These are phyloP conservation scores for Irpex rosettiformis DNA, from an alignment of 1,284 basidiomycete genomes.

Conservation along the genomic window DNA sequence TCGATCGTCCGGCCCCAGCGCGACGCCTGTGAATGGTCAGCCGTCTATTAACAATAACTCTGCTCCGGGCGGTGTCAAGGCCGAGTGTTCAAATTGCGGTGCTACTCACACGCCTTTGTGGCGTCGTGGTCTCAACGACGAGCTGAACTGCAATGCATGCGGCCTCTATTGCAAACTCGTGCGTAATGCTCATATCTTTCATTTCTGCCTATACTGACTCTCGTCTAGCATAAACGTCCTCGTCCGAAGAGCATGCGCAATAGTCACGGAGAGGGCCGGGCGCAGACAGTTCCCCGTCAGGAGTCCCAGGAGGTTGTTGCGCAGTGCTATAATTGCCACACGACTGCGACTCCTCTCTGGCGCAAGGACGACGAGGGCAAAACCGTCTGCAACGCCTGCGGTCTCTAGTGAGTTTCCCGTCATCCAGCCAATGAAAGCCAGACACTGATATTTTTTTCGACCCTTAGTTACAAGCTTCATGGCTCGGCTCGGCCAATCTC, in stretches of 20 bases:
- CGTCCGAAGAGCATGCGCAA: constrained; percentile 81
- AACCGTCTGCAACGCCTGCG: constrained; percentile 87
- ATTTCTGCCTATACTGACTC: neutral
- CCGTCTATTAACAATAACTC: constrained; percentile 31
- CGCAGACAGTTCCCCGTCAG: constrained; percentile 57
- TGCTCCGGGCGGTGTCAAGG: constrained; percentile 75
- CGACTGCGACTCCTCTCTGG: constrained; percentile 88
- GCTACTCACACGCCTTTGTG: constrained; percentile 81
- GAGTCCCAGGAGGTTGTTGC: constrained; percentile 46
- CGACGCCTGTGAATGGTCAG: constrained; percentile 52
- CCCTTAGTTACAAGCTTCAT: constrained; percentile 72
- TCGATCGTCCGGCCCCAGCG: constrained; percentile 55
- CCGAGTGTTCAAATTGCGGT: constrained; percentile 80
- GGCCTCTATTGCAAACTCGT: constrained; percentile 79
- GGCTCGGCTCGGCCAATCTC: constrained; percentile 78
- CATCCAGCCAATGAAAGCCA: no score
- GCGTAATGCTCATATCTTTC: constrained; percentile 24
- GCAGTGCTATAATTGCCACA: constrained; percentile 88
- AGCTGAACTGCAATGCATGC: constrained; percentile 81
- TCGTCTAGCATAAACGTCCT: constrained; percentile 68
- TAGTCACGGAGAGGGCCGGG: constrained; percentile 61
- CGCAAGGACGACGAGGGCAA: constrained; percentile 89
- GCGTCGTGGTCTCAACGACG: constrained; percentile 78
- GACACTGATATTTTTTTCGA: constrained; percentile 7
- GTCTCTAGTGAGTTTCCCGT: constrained; percentile 57